Evolutionary conservation across 1,139 yeast species (phyloP), one percentile per base, ranked within the genome.

Genomic region (Sugiyamaella pinicola): DNA sequence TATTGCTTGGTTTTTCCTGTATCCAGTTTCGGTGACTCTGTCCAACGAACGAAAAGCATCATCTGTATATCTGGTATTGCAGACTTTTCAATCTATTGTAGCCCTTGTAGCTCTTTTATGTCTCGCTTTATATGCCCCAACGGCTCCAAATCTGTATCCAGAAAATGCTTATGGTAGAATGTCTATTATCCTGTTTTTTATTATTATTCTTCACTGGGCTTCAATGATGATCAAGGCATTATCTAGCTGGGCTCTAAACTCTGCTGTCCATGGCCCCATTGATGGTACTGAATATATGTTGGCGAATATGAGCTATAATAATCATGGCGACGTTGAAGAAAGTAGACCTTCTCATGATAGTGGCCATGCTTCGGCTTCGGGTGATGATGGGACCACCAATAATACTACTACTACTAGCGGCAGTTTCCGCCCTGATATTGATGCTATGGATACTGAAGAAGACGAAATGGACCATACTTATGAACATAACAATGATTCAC

Each of bases 131-230:
- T 91, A 85, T 64, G 78, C 82, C 43, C 69, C 74, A 8, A 74
- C 85, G 17, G 83, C 84, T 13, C 85, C 87, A 0, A 69, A 66
- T n/a, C 73, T 89, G 63, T 93, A 88, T 64, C 96, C 96, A 0
- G 75, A 79, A 40, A 87, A 87, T 66, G 84, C 85, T 1, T 91
- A 91, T 68, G 73, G 81, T 24, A 78, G 76, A 60, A 82, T 87
- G 83, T 76, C 86, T 34, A 74, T 80, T 66, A 79, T 85, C 13
- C 70, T 88, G 58, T 69, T 84, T 9, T 69, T 84, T 48, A 67
- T 81, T 10, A 70, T 84, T 0, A 53, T 79, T 1, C 69, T 73
- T 2, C 96, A 87, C 60, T 78, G 78, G 64, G 58, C 75, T 2
- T 67, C 82, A 28, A 84, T 91, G 3, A 62, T 79, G 5, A 62